Percentiles rank a stretch among this genome's conserved stretches.
Conservation (phyloP, 1,284 basidiomycete species). For the Vanrija pseudolonga region DNA sequence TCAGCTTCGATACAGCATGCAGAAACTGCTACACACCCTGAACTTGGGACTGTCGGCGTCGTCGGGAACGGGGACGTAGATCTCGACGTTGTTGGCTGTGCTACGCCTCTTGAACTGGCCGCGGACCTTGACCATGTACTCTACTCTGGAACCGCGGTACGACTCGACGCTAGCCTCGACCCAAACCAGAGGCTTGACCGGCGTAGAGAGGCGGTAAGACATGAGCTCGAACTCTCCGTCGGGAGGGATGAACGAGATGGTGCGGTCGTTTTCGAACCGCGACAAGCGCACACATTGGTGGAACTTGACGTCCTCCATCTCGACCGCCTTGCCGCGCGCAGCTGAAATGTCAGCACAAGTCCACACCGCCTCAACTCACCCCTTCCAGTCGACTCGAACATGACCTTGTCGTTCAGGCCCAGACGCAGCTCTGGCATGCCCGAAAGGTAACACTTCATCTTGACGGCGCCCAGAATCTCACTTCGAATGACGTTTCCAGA, state of each 20-base stretch:
- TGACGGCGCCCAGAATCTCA: conserved; percentile 94
- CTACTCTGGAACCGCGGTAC: conserved; percentile 87
- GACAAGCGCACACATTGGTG: conserved; percentile 99
- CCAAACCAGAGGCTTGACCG: conserved; percentile 97
- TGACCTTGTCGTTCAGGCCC: conserved; percentile 98
- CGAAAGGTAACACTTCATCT: conserved; percentile 99
- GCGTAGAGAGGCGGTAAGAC: conserved; percentile 92
- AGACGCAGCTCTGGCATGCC: conserved; percentile 97
- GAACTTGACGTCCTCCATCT: conserved; percentile 99
- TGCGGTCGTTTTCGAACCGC: conserved; percentile 97
- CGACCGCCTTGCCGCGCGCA: conserved; percentile 93
- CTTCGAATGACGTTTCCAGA: conserved; percentile 96
- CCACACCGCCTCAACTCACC: conserved; percentile 57
- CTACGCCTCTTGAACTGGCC: conserved; percentile 97
- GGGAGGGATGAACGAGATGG: conserved; percentile 98
- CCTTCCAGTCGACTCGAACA: conserved; percentile 91
- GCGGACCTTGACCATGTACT: conserved; percentile 97
- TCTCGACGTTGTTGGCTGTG: conserved; percentile 97
- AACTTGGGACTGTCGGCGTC: conserved; percentile 98
- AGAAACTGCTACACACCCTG: conserved; percentile 39
- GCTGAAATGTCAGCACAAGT: conserved; percentile 53
- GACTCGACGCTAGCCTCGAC: conserved; percentile 95
- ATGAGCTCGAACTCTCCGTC: conserved; percentile 99
- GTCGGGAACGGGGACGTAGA: conserved; percentile 96
- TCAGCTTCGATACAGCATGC: background rate